These are phyloP conservation scores for Adansonia madagascariensis DNA, from an alignment of 441 rosid genomes.

Conservation along the genomic window DNA sequence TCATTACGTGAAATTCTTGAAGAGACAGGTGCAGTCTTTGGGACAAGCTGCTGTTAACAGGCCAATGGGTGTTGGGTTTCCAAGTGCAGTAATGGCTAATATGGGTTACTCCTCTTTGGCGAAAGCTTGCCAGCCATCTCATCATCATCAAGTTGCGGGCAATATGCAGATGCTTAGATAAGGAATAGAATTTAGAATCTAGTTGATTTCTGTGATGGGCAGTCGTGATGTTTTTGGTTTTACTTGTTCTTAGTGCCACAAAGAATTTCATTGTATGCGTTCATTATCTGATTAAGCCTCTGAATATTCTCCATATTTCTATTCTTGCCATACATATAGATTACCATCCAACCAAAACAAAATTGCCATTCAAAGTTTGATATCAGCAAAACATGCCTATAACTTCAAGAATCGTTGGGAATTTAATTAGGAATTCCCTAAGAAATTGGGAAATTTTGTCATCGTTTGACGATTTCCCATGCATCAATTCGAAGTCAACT, in stretches of 20 bases:
- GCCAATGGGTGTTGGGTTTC: slow-evolving; percentile 45
- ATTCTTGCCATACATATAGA: background rate
- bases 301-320: background rate
- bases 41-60: slow-evolving; percentile 62
- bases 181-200: slow-evolving; percentile 16
- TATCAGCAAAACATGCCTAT: background rate
- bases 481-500: background rate
- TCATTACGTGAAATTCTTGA: slow-evolving; percentile 88
- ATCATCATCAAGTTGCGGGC: slow-evolving; percentile 49
- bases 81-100: slow-evolving; percentile 40
- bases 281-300: slow-evolving; percentile 12
- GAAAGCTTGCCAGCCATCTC: slow-evolving; percentile 50
- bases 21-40: slow-evolving; percentile 77
- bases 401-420: background rate
- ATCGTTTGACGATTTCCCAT: background rate
- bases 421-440: background rate
- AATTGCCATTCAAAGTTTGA: background rate
- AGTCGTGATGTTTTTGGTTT: slow-evolving; percentile 20
- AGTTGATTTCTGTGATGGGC: slow-evolving; percentile 15
- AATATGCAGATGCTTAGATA: slow-evolving; percentile 65
- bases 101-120: slow-evolving; percentile 44
- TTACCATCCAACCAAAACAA: background rate
- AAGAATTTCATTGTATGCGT: slow-evolving; percentile 18
- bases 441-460: background rate
- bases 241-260: slow-evolving; percentile 16